Evolutionary conservation across 768 basidiomycete species (phyloP).

Genomic region (Xerocomus brunneocitrinus): DNA sequence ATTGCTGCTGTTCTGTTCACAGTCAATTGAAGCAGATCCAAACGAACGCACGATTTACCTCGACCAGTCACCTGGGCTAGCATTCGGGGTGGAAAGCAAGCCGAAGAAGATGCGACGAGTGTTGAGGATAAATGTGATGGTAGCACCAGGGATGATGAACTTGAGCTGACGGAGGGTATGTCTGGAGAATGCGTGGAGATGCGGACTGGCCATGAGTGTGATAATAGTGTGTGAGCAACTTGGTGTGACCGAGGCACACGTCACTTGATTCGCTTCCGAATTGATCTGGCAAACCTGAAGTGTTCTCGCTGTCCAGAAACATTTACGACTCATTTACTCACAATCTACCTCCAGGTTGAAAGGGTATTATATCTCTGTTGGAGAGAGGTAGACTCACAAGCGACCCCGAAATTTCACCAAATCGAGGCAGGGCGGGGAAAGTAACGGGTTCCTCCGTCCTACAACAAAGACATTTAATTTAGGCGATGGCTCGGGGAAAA

Average conservation of each 20-base stretch:
- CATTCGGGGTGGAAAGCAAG: slow-evolving; percentile 30
- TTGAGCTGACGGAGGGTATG: slow-evolving; percentile 69
- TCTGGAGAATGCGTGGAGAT: slow-evolving; percentile 27
- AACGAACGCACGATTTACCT: slow-evolving; percentile 34
- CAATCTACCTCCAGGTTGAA: neutral
- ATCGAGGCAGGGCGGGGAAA: neutral
- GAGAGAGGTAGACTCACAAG: neutral
- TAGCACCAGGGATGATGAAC: slow-evolving; percentile 67
- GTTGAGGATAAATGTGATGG: slow-evolving; percentile 57
- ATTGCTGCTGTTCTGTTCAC: slow-evolving; percentile 47
- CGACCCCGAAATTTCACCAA: no score
- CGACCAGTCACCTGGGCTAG: slow-evolving; percentile 44
- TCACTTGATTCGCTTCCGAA: slow-evolving; percentile 6
- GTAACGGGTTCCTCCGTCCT: neutral
- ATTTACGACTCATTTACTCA: no score
- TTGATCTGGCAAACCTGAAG: neutral
- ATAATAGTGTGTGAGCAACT: neutral
- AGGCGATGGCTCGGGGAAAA: slow-evolving; percentile 37
- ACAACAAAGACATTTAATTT: neutral
- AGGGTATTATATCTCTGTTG: neutral
- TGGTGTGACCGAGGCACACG: neutral
- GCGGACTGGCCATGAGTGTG: slow-evolving; percentile 18
- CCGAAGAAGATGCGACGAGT: slow-evolving; percentile 49
- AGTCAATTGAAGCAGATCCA: slow-evolving; percentile 3
- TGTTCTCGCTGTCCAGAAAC: no score